Percentiles rank a stretch among this genome's conserved stretches.
Conservation (phyloP, 176 grass and related monocot genomes). For the Oryza australiensis region DNA sequence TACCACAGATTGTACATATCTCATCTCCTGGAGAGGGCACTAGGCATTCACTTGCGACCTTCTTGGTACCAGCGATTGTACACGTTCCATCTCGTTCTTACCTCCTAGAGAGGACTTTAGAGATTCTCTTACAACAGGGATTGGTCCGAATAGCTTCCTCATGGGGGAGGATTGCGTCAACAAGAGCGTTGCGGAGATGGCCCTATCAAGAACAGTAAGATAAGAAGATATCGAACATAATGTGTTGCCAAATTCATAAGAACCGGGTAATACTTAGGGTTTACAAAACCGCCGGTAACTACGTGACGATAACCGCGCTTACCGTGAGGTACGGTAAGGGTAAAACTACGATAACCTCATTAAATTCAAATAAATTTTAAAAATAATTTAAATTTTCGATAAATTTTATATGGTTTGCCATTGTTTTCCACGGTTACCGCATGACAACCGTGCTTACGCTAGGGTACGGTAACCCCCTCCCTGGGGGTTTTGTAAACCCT, state of each 20-base stretch:
- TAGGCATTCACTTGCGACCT: slow-evolving; percentile 74
- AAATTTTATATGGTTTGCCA: too few relatives aligned
- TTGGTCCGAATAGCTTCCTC: slow-evolving; percentile 64
- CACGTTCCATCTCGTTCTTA: slow-evolving; percentile 49
- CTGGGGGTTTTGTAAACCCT: too few relatives aligned
- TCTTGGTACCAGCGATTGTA: slow-evolving; percentile 37
- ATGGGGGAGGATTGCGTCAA: slow-evolving; percentile 65
- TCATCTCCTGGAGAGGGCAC: slow-evolving; percentile 60
- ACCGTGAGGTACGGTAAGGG: too few relatives aligned
- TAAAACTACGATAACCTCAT: too few relatives aligned
- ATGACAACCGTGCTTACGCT: too few relatives aligned
- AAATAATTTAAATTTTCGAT: too few relatives aligned
- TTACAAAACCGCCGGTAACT: too few relatives aligned
- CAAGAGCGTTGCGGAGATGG: slow-evolving; percentile 39
- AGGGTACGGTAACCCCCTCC: too few relatives aligned
- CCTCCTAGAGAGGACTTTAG: slow-evolving; percentile 54
- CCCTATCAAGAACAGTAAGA: slow-evolving; percentile 47
- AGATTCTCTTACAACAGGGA: slow-evolving; percentile 91
- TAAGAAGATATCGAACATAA: background rate
- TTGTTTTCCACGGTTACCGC: too few relatives aligned
- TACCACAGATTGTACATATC: slow-evolving; percentile 43
- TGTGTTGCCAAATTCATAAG: background rate
- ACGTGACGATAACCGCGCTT: too few relatives aligned
- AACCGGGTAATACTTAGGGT: slow-evolving; percentile 33
- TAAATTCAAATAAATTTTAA: too few relatives aligned